phyloP scores from a whole-genome alignment of 768 basidiomycete genomes.

The Austroboletus festivus region DNA sequence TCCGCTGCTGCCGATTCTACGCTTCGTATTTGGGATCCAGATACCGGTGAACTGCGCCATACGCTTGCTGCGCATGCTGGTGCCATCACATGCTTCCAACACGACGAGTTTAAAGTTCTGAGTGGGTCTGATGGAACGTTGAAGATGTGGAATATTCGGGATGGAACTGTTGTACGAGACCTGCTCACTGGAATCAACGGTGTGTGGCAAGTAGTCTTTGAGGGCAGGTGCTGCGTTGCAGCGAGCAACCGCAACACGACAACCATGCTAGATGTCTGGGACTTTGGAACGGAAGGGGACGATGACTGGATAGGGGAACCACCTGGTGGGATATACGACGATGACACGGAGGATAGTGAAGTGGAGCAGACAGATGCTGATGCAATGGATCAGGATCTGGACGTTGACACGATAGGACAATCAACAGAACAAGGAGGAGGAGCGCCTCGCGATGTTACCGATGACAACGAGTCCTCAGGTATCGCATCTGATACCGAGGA shows the following conservation, averaged over 20 bases:
- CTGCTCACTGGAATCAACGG: slow-evolving; percentile 88
- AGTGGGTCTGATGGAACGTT: slow-evolving; percentile 94
- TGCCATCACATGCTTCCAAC: slow-evolving; percentile 99
- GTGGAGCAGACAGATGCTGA: slow-evolving; percentile 56
- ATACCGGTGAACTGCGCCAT: slow-evolving; percentile 73
- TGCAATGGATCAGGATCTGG: slow-evolving; percentile 69
- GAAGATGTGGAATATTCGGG: slow-evolving; percentile 96
- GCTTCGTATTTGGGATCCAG: slow-evolving; percentile 91
- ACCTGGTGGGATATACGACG: slow-evolving; percentile 71
- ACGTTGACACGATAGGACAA: slow-evolving; percentile 33
- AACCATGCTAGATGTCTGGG: slow-evolving; percentile 87
- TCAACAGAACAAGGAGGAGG: slow-evolving; percentile 26
- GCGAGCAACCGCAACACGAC: slow-evolving; percentile 80
- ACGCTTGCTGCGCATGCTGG: slow-evolving; percentile 89
- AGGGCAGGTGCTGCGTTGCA: slow-evolving; percentile 91
- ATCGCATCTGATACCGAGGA: slow-evolving; percentile 30
- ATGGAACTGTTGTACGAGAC: slow-evolving; percentile 83
- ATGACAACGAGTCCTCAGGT: slow-evolving; percentile 25
- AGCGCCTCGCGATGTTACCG: slow-evolving; percentile 26
- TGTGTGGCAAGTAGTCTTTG: slow-evolving; percentile 97
- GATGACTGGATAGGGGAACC: slow-evolving; percentile 86
- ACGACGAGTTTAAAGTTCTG: slow-evolving; percentile 96
- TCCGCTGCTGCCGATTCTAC: slow-evolving; percentile 97
- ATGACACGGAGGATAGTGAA: slow-evolving; percentile 46
- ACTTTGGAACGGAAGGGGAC: slow-evolving; percentile 72